A percentile compares a stretch with the other conserved stretches of the same genome.
Evolutionary conservation across 768 basidiomycete species (phyloP).

Genomic region (Lyophyllum atratum): DNA sequence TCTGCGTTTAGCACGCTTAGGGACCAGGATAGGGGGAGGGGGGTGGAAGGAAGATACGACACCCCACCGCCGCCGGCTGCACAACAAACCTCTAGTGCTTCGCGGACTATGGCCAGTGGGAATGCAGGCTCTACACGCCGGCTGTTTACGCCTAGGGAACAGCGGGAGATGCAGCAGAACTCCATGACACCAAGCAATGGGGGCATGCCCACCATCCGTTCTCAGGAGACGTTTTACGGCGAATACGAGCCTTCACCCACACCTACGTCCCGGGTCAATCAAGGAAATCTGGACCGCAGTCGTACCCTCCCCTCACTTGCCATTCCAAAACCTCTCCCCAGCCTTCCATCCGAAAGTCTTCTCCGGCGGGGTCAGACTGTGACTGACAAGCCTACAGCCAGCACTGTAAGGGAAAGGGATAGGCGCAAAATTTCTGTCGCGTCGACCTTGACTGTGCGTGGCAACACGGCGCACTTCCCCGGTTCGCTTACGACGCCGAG

Average conservation of each 20-base stretch:
- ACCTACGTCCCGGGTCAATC: slow-evolving; percentile 34
- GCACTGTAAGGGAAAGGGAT: slow-evolving; percentile 16
- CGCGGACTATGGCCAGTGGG: not conserved
- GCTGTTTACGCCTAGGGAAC: slow-evolving; percentile 59
- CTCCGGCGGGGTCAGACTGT: slow-evolving; percentile 23
- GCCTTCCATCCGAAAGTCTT: slow-evolving; percentile 56
- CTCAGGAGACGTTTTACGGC: slow-evolving; percentile 42
- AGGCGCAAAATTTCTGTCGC: slow-evolving; percentile 31
- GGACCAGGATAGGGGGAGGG: slow-evolving; percentile 20
- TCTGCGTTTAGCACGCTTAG: slow-evolving; percentile 30
- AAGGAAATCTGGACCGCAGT: slow-evolving; percentile 37
- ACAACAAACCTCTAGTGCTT: not conserved
- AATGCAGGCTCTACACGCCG: slow-evolving; percentile 37
- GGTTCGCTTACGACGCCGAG: slow-evolving; percentile 47
- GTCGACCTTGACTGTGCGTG: slow-evolving; percentile 52
- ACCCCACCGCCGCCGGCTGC: slow-evolving; percentile 25
- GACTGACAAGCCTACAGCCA: slow-evolving; percentile 11
- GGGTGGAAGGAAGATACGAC: slow-evolving; percentile 12
- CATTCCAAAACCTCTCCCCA: slow-evolving; percentile 60
- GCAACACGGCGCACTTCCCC: slow-evolving; percentile 36
- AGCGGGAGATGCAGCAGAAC: slow-evolving; percentile 41
- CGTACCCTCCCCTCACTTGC: slow-evolving; percentile 50
- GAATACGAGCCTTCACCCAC: slow-evolving; percentile 45
- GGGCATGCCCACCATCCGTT: slow-evolving; percentile 38
- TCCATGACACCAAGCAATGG: slow-evolving; percentile 1